Percentiles rank a stretch among this genome's conserved stretches.
Evolutionary conservation across 2,329 filamentous ascomycete species (phyloP).

Genomic region (Fusarium duplospermum): DNA sequence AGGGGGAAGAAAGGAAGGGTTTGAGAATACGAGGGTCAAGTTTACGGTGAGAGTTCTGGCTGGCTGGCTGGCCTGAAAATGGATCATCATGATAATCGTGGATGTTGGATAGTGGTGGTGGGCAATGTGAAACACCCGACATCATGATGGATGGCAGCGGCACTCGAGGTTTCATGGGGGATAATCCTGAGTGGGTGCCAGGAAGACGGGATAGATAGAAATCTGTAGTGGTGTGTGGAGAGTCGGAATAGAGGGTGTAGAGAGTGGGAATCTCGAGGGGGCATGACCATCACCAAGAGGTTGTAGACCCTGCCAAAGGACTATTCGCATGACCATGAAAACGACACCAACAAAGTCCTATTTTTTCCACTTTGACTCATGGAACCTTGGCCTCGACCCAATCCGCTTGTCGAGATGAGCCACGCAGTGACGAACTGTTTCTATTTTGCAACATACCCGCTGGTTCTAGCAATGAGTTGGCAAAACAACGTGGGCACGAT

Average conservation of each 20-base stretch:
- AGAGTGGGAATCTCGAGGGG: conserved; percentile 22
- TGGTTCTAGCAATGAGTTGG: not conserved
- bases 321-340: conserved; percentile 29
- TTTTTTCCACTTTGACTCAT: conserved; percentile 29
- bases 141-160: conserved; percentile 5
- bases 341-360: conserved; percentile 2
- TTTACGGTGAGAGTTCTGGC: conserved; percentile 6
- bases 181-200: conserved; percentile 18
- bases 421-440: conserved; percentile 1
- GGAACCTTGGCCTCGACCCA: conserved; percentile 28
- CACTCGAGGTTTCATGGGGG: conserved; percentile 19
- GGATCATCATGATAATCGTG: not conserved
- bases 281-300: conserved; percentile 34
- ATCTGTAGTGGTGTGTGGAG: not conserved
- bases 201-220: conserved; percentile 21
- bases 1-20: conserved; percentile 15
- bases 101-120: not conserved
- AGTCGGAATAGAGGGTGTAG: conserved; percentile 14
- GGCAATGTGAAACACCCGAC: conserved; percentile 11
- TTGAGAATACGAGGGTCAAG: conserved; percentile 21
- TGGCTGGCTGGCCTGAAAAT: conserved; percentile 4
- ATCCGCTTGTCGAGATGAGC: conserved; percentile 20
- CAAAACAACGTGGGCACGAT: not conserved
- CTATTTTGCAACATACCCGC: not conserved
- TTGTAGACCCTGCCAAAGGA: conserved; percentile 28